Evolutionary conservation across 805 yeast species (phyloP).

Genomic region (Wickerhamomyces canadensis): DNA sequence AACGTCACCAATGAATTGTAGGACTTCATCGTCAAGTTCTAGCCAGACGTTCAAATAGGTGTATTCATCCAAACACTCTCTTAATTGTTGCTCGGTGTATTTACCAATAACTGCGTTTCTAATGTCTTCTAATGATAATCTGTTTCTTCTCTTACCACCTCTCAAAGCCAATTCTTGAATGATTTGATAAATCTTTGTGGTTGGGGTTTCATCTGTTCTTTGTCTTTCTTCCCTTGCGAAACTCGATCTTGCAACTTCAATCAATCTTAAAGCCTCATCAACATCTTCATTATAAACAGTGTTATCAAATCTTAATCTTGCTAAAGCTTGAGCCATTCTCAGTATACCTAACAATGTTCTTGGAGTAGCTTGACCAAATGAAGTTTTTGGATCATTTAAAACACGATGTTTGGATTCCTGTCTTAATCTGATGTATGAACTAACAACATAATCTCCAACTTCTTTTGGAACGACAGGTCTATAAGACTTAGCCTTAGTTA

Average conservation of each 20-base stretch:
- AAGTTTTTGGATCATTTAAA: slow-evolving; percentile 54
- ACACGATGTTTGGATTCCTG: slow-evolving; percentile 83
- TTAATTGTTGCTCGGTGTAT: slow-evolving; percentile 73
- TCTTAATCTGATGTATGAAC: slow-evolving; percentile 83
- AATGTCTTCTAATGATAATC: slow-evolving; percentile 41
- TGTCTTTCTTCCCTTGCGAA: slow-evolving; percentile 47
- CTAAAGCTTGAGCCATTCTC: slow-evolving; percentile 91
- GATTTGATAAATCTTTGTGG: slow-evolving; percentile 66
- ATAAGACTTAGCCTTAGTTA: slow-evolving; percentile 76
- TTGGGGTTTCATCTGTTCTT: slow-evolving; percentile 55
- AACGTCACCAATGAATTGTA: slow-evolving; percentile 46
- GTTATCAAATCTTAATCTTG: slow-evolving; percentile 78
- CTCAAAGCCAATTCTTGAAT: slow-evolving; percentile 53
- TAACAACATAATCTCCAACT: slow-evolving; percentile 83
- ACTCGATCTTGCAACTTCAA: slow-evolving; percentile 83
- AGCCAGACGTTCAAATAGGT: slow-evolving; percentile 71
- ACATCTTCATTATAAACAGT: slow-evolving; percentile 74
- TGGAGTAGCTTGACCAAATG: slow-evolving; percentile 91
- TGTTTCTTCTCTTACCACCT: slow-evolving; percentile 26
- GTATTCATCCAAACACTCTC: slow-evolving; percentile 72
- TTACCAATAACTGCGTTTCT: slow-evolving; percentile 64
- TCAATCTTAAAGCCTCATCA: slow-evolving; percentile 88
- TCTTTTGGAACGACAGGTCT: slow-evolving; percentile 81
- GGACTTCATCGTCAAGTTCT: slow-evolving; percentile 56
- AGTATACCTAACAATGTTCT: slow-evolving; percentile 88